phyloP scores from a whole-genome alignment of 176 grass and related monocot species.

The Leersia perrieri region DNA sequence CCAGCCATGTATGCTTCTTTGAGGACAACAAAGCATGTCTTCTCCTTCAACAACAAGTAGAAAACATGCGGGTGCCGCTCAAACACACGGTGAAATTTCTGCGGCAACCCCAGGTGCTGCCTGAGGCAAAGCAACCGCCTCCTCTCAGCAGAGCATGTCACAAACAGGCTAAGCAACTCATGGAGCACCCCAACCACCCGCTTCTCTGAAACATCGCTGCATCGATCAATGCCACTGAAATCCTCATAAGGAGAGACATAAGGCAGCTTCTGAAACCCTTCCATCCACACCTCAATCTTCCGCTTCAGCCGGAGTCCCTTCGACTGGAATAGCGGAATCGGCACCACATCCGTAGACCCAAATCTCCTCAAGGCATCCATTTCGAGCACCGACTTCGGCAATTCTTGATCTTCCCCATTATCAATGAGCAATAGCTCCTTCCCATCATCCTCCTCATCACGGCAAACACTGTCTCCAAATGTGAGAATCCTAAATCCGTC shows the following conservation, averaged over 20 bases:
- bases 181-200: slow-evolving; percentile 62
- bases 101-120: slow-evolving; percentile 59
- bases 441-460: slow-evolving; percentile 3
- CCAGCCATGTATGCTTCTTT: slow-evolving; percentile 73
- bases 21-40: slow-evolving; percentile 78
- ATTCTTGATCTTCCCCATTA: slow-evolving; percentile 20
- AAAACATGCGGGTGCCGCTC: slow-evolving; percentile 69
- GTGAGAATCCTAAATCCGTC: slow-evolving; percentile 54
- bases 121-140: slow-evolving; percentile 59
- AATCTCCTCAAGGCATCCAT: slow-evolving; percentile 35
- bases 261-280: slow-evolving; percentile 55
- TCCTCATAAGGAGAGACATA: slow-evolving; percentile 73
- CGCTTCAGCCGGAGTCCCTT: slow-evolving; percentile 71
- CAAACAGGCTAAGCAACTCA: slow-evolving; percentile 65
- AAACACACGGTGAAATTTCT: slow-evolving; percentile 66
- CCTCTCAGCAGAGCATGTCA: slow-evolving; percentile 66
- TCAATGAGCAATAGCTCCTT: slow-evolving; percentile 44
- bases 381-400: slow-evolving; percentile 53
- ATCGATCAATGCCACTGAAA: slow-evolving; percentile 39
- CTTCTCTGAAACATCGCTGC: slow-evolving; percentile 56
- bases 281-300: slow-evolving; percentile 69
- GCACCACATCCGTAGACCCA: slow-evolving; percentile 33
- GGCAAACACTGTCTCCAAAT: slow-evolving; percentile 1
- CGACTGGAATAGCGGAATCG: slow-evolving; percentile 63
- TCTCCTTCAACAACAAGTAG: slow-evolving; percentile 79